Conservation (phyloP, 805 yeast species). For the Candida broadrunensis region DNA sequence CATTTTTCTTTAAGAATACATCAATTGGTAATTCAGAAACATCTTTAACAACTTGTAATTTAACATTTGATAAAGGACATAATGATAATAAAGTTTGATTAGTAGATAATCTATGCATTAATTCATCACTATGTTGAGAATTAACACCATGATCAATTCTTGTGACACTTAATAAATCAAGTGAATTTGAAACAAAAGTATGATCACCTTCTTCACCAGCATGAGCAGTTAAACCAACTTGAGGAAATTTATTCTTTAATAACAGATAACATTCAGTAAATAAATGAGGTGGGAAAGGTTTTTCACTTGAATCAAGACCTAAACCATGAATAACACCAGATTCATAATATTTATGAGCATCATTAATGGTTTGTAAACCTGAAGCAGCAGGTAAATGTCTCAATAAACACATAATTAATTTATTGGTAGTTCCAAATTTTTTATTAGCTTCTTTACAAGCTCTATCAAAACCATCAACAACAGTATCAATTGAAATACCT, state of each 20-base stretch:
- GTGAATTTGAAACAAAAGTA: slow-evolving; percentile 55
- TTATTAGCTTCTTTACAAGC: slow-evolving; percentile 63
- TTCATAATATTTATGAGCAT: slow-evolving; percentile 49
- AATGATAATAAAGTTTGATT: slow-evolving; percentile 59
- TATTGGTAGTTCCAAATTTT: slow-evolving; percentile 62
- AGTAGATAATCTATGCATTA: slow-evolving; percentile 56
- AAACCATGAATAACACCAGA: slow-evolving; percentile 67
- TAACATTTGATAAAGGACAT: slow-evolving; percentile 78
- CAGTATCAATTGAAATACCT: slow-evolving; percentile 56
- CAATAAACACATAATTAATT: slow-evolving; percentile 76
- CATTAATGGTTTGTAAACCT: slow-evolving; percentile 55
- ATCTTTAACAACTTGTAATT: slow-evolving; percentile 68
- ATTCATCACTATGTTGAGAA: slow-evolving; percentile 50
- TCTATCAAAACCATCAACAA: slow-evolving; percentile 61
- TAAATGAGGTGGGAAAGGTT: slow-evolving; percentile 70
- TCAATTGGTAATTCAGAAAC: slow-evolving; percentile 66
- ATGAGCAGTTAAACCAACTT: slow-evolving; percentile 72
- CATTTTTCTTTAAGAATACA: slow-evolving; percentile 55
- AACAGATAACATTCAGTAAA: slow-evolving; percentile 60
- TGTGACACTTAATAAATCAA: slow-evolving; percentile 57
- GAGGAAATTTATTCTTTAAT: slow-evolving; percentile 47
- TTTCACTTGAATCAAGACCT: slow-evolving; percentile 81
- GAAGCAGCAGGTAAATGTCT: slow-evolving; percentile 67
- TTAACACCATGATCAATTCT: slow-evolving; percentile 84
- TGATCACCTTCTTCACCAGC: slow-evolving; percentile 91